These are phyloP conservation scores for Cyclocybe aegerita DNA, from an alignment of 768 basidiomycete genomes.

Conservation along the genomic window DNA sequence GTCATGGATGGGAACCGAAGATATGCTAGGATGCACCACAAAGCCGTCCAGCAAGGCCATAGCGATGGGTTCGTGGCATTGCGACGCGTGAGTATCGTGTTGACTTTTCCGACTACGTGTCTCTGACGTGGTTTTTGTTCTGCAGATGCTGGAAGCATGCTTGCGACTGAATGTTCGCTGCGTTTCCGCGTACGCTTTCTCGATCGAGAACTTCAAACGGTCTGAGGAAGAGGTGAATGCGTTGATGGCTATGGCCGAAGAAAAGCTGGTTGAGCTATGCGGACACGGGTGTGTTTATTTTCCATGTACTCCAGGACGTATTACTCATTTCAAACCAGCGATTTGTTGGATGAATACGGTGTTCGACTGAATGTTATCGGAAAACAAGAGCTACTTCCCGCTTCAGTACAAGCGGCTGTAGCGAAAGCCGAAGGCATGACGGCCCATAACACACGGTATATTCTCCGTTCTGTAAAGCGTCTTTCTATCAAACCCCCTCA, in stretches of 20 bases:
- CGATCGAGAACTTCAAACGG: conserved; percentile 96
- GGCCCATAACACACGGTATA: conserved; percentile 65
- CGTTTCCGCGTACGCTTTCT: conserved; percentile 96
- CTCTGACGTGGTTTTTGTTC: not conserved
- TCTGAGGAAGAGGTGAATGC: conserved; percentile 82
- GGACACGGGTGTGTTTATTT: conserved; percentile 65
- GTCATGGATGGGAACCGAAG: conserved; percentile 98
- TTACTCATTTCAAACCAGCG: conserved; percentile 40
- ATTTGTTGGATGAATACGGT: conserved; percentile 77
- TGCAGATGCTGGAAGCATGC: conserved; percentile 83
- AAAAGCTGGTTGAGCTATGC: conserved; percentile 75
- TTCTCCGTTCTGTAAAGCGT: not conserved
- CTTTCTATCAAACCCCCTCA: not conserved
- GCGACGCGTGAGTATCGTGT: conserved; percentile 60
- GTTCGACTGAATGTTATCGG: conserved; percentile 87
- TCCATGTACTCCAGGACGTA: not conserved
- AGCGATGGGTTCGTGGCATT: conserved; percentile 80
- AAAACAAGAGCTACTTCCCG: conserved; percentile 70
- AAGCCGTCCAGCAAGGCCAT: conserved; percentile 78
- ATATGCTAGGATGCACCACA: conserved; percentile 72
- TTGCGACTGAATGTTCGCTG: conserved; percentile 75
- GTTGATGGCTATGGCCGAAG: conserved; percentile 83
- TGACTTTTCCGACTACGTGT: not conserved
- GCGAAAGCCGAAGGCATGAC: conserved; percentile 77
- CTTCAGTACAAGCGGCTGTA: conserved; percentile 67